A percentile compares a stretch with the other conserved stretches of the same genome.
phyloP scores from a whole-genome alignment of 2,329 filamentous ascomycete genomes.

The Lecanicillium sp. region DNA sequence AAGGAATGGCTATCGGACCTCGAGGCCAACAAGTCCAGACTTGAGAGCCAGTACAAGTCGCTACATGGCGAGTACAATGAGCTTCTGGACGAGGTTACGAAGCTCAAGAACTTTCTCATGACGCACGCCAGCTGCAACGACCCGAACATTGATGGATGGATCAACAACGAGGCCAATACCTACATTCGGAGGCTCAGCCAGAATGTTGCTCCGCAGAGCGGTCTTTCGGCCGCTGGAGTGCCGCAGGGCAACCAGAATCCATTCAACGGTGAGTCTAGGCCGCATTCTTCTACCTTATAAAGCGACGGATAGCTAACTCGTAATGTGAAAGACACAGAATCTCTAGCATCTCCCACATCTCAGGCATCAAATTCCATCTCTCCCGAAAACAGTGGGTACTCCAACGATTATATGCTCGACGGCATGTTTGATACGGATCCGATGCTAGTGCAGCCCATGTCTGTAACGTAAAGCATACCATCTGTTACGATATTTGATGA shows the following conservation, averaged over 20 bases:
- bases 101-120: conserved; percentile 45
- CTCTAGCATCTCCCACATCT: conserved; percentile 6
- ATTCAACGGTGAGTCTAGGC: no score
- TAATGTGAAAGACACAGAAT: not conserved
- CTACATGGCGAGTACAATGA: conserved; percentile 35
- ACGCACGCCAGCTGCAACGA: conserved; percentile 44
- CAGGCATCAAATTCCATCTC: conserved; percentile 10
- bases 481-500: no score
- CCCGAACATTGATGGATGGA: conserved; percentile 44
- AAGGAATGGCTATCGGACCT: conserved; percentile 45
- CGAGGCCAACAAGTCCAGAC: conserved; percentile 33
- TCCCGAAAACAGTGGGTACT: conserved; percentile 14
- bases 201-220: no score
- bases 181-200: conserved; percentile 29
- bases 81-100: conserved; percentile 35
- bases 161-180: conserved; percentile 42
- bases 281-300: no score
- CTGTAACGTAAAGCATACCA: not conserved
- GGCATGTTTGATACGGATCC: conserved; percentile 18
- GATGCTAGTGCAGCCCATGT: not conserved
- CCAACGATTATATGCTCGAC: conserved; percentile 31
- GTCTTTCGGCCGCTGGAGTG: no score
- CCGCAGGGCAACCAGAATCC: no score
- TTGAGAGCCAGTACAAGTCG: conserved; percentile 35
- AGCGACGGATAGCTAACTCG: not conserved